Percentiles rank a stretch among this genome's conserved stretches.
These are phyloP conservation scores for Colletotrichum spinosum DNA, from an alignment of 2,329 filamentous ascomycete genomes.

Conservation along the genomic window DNA sequence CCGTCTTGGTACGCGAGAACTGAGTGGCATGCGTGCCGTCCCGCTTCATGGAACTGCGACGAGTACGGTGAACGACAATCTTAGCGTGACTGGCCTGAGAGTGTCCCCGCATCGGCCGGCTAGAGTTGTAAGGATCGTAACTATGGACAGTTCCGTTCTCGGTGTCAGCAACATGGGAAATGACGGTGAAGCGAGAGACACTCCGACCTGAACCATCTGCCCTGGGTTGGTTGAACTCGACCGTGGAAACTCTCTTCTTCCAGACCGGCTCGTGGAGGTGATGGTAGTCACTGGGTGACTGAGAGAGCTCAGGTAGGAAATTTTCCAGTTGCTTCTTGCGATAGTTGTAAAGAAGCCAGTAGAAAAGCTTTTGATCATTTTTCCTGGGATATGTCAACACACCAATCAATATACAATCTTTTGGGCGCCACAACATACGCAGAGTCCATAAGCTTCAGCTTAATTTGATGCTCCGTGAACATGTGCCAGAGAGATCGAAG, in stretches of 20 bases:
- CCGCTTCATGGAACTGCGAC: slow-evolving; percentile 32
- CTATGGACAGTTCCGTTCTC: slow-evolving; percentile 67
- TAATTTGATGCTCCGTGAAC: slow-evolving; percentile 78
- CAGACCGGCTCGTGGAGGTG: slow-evolving; percentile 73
- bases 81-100: slow-evolving; percentile 71
- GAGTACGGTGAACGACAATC: slow-evolving; percentile 72
- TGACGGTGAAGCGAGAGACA: slow-evolving; percentile 73
- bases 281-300: slow-evolving; percentile 92
- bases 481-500: slow-evolving; percentile 93
- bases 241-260: slow-evolving; percentile 71
- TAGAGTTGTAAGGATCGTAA: slow-evolving; percentile 88
- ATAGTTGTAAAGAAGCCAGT: slow-evolving; percentile 85
- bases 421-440: slow-evolving; percentile 22
- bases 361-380: slow-evolving; percentile 95
- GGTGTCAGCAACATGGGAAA: slow-evolving; percentile 69
- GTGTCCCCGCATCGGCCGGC: slow-evolving; percentile 57
- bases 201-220: slow-evolving; percentile 63
- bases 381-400: slow-evolving; percentile 61
- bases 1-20: slow-evolving; percentile 48
- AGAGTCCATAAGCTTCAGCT: slow-evolving; percentile 68
- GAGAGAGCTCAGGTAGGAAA: slow-evolving; percentile 82
- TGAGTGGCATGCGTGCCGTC: slow-evolving; percentile 50
- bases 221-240: slow-evolving; percentile 65
- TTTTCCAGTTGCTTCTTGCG: slow-evolving; percentile 88
- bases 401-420: no score